Base-by-base conservation (phyloP, 2,329 filamentous ascomycete species). In the Xylaria hypoxylon region DNA sequence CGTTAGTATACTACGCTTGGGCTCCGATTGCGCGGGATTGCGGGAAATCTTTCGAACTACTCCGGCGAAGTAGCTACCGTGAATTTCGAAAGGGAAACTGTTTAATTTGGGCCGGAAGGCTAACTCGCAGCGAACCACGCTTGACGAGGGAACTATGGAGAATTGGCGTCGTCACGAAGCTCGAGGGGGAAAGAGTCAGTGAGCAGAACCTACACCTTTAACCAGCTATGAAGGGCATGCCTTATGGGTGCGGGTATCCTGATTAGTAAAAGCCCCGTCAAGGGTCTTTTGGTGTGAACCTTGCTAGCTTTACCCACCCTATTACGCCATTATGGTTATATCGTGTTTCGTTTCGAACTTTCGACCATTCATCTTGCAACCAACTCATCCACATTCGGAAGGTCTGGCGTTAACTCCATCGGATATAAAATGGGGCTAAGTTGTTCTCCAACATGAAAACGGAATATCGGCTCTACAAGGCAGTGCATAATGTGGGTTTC, bases 261-360 rank as follows among this genome's bases (percentile, higher is more conserved):
- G 47, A 62, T 66, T 66, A 53, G 64, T 62, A 45, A 66, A 58
- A 50, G 24, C n/a, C 6, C 24, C 3, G 10, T 56, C 35, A 50
- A 40, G 42, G 51, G 31, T 28, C 42, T 26, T 31, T n/a, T 33
- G 45, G 35, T n/a, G 15, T 15, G 45, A 26, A 44, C n/a, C 44
- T 19, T 22, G 50, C 19, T 44, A 42, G 17, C 22, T 35, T 15
- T 57, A 61, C 51, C 42, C 51, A 51, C 60, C 26, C 35, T 51
- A 22, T 24, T 55, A 17, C 22, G 15, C 22, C 22, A 47, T 11
- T 44, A 33, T 31, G 33, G 38, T 42, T 45, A 35, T 40, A 31
- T 24, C 42, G 26, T 48, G 47, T 15, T n/a, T n/a, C n/a, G n/a
- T n/a, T n/a, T n/a, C n/a, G n/a, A n/a, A n/a, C n/a, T n/a, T n/a